Conservation (phyloP, 176 grass and related monocot species). For the Eragrostis nindensis region DNA sequence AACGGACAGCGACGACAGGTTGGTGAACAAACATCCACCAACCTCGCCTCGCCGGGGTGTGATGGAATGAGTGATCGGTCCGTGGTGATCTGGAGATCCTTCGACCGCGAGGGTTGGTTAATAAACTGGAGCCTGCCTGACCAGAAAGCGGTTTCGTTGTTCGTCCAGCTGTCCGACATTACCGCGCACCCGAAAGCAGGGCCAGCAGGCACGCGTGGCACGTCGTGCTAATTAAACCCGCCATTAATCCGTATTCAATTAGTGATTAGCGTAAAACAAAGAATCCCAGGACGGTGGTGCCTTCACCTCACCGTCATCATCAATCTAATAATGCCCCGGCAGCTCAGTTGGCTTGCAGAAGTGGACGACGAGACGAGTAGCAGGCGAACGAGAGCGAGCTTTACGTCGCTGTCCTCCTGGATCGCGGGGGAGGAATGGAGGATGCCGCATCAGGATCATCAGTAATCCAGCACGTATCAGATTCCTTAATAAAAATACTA, state of each 20-base stretch:
- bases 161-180: conserved; percentile 46
- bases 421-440: conserved; percentile 33
- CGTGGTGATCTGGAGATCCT: neutral
- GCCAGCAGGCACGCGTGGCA: conserved; percentile 36
- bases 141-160: conserved; percentile 28
- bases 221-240: conserved; percentile 39
- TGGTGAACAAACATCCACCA: conserved; percentile 29
- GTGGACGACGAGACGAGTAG: neutral
- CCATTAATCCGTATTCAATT: neutral
- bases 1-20: neutral
- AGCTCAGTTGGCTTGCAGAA: neutral
- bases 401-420: conserved; percentile 34
- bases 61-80: neutral
- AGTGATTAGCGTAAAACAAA: neutral
- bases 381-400: neutral
- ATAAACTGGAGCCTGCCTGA: neutral
- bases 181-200: conserved; percentile 47
- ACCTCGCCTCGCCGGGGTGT: neutral
- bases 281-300: conserved; percentile 13
- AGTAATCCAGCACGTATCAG: conserved; percentile 8
- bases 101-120: neutral
- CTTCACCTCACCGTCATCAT: neutral
- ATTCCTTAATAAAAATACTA: conserved; percentile 9
- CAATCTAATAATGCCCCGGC: neutral
- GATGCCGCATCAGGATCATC: neutral